These are phyloP conservation scores for Plasmodium reichenowi DNA, from an alignment of 169 alveolate species.

Conservation along the genomic window DNA sequence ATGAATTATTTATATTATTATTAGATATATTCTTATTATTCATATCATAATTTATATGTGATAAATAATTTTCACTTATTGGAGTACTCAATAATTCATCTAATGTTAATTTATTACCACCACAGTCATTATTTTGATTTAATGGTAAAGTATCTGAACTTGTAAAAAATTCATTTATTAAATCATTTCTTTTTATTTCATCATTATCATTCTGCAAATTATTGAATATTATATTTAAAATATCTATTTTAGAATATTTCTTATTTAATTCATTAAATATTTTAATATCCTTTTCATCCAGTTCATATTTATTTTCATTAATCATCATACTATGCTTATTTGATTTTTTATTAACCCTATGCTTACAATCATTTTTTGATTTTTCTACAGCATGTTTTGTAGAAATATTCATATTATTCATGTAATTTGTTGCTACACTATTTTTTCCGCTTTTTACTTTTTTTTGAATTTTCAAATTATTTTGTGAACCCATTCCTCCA, in stretches of 20 bases:
- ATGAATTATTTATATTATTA: too few relatives aligned
- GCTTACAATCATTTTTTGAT: not conserved
- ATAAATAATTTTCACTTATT: too few relatives aligned
- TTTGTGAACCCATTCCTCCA: not conserved
- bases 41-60: too few relatives aligned
- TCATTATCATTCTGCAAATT: not conserved
- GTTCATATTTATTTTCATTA: not conserved
- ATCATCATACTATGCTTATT: not conserved
- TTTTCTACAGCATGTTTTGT: not conserved
- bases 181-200: not conserved
- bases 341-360: not conserved
- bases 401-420: not conserved
- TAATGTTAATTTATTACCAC: too few relatives aligned
- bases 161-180: too few relatives aligned
- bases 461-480: not conserved
- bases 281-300: not conserved
- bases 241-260: not conserved
- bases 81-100: too few relatives aligned
- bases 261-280: not conserved
- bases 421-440: not conserved
- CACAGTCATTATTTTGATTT: too few relatives aligned
- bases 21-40: too few relatives aligned
- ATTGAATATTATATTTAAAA: not conserved
- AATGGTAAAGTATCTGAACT: too few relatives aligned
- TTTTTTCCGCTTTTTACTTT: conserved; percentile 10